A percentile compares a stretch with the other conserved stretches of the same genome.
phyloP scores from a whole-genome alignment of 2,329 filamentous ascomycete genomes.

The Lecanicillium sp. region DNA sequence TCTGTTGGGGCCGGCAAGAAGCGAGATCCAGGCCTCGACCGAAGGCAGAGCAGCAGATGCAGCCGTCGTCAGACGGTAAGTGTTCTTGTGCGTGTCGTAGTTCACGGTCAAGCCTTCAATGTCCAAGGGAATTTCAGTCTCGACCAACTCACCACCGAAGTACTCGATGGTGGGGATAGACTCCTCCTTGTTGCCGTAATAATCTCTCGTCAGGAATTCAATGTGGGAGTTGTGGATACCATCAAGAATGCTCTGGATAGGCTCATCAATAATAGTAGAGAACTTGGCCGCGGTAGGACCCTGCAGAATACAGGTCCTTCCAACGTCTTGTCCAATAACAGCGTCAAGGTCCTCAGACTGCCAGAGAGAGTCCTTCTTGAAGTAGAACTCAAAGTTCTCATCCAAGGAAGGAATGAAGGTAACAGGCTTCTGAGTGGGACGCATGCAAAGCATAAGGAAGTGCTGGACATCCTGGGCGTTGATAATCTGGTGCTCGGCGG shows the following conservation, averaged over 20 bases:
- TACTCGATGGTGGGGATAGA: slow-evolving; percentile 85
- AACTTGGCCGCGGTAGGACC: slow-evolving; percentile 89
- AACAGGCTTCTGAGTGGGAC: slow-evolving; percentile 88
- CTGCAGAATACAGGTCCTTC: slow-evolving; percentile 91
- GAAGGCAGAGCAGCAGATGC: slow-evolving; percentile 69
- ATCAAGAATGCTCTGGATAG: slow-evolving; percentile 89
- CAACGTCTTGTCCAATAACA: slow-evolving; percentile 92
- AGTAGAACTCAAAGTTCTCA: slow-evolving; percentile 97
- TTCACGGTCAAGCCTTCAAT: slow-evolving; percentile 80
- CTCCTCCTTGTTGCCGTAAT: slow-evolving; percentile 67
- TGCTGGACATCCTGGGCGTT: slow-evolving; percentile 98
- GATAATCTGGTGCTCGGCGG: slow-evolving; percentile 84
- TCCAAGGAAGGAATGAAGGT: slow-evolving; percentile 95
- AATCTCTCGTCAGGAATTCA: slow-evolving; percentile 64
- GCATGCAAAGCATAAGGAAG: slow-evolving; percentile 87
- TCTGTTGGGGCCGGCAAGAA: slow-evolving; percentile 76
- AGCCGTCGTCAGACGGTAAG: slow-evolving; percentile 73
- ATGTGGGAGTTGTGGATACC: slow-evolving; percentile 87
- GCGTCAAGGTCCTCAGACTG: slow-evolving; percentile 97
- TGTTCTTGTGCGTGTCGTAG: slow-evolving; percentile 69
- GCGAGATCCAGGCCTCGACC: slow-evolving; percentile 75
- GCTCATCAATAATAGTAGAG: slow-evolving; percentile 84
- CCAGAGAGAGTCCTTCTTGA: slow-evolving; percentile 99
- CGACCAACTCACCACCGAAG: slow-evolving; percentile 82
- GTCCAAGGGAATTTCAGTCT: slow-evolving; percentile 64